Evolutionary conservation across 2,329 filamentous ascomycete species (phyloP).

Genomic region (Ophiocordyceps camponoti-floridani): DNA sequence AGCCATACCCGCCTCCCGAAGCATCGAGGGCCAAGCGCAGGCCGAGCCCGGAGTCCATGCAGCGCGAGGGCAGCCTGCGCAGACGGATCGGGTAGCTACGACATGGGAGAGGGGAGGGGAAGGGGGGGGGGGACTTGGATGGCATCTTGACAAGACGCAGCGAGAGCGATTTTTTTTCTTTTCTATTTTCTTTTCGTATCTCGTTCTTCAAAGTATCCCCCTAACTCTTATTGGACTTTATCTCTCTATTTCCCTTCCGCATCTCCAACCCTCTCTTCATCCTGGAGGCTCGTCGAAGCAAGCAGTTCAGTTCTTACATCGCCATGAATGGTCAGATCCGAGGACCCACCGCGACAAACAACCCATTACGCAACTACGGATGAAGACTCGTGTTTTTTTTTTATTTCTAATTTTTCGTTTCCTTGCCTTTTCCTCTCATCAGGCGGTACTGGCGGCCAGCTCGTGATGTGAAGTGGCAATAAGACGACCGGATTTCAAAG

Average conservation of each 20-base stretch:
- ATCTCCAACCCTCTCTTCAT: background rate
- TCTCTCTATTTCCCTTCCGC: background rate
- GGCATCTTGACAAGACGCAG: background rate
- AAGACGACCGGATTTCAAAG: no score
- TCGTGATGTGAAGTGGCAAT: no score
- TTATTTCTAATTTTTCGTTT: background rate
- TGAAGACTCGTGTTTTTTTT: background rate
- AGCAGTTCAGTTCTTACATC: no score
- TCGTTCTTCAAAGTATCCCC: background rate
- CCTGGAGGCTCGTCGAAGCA: no score
- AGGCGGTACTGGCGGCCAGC: no score
- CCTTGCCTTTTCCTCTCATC: background rate
- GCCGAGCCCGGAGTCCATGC: constrained; percentile 27
- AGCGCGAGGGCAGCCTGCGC: constrained; percentile 27
- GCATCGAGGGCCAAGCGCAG: constrained; percentile 30
- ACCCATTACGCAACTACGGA: no score
- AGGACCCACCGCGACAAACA: no score
- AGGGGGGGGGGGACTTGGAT: background rate
- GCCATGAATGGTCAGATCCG: no score
- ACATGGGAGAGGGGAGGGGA: background rate
- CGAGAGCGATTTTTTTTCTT: background rate
- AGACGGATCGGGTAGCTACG: constrained; percentile 13
- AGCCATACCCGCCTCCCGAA: constrained; percentile 18
- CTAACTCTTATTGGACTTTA: background rate
- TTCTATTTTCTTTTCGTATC: background rate